Evolutionary conservation across 495 filamentous ascomycete genomes (phyloP).

Genomic region (Neurospora terricola): DNA sequence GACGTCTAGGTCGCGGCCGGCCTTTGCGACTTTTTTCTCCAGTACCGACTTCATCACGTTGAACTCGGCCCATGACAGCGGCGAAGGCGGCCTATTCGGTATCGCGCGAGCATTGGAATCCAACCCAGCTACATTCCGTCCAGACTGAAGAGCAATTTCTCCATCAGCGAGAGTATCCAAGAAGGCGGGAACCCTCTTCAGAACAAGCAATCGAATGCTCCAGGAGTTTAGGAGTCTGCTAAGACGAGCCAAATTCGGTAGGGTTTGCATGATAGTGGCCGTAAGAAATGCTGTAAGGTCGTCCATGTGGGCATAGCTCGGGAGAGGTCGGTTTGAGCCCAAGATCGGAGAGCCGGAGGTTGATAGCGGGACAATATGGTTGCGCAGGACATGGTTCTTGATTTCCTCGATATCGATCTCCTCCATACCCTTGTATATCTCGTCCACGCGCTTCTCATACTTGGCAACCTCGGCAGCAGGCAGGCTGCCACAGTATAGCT

Average conservation of each 20-base stretch:
- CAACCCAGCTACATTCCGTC: conserved; percentile 47
- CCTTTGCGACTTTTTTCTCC: conserved; percentile 54
- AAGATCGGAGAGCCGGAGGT: conserved; percentile 42
- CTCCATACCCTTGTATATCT: conserved; percentile 69
- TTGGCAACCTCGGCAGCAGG: conserved; percentile 45
- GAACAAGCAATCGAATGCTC: conserved; percentile 63
- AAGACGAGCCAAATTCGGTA: conserved; percentile 71
- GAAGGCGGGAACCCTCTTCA: conserved; percentile 60
- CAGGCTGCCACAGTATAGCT: conserved; percentile 59
- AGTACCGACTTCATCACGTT: conserved; percentile 54
- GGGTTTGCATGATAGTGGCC: conserved; percentile 72
- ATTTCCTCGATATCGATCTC: conserved; percentile 79
- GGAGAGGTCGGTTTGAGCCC: conserved; percentile 33
- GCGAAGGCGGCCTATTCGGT: conserved; percentile 11
- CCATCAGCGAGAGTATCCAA: conserved; percentile 55
- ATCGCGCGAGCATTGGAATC: background rate
- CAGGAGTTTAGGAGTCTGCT: conserved; percentile 60
- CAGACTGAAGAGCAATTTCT: conserved; percentile 51
- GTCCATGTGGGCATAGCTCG: conserved; percentile 49
- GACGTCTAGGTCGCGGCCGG: conserved; percentile 65
- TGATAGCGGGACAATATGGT: conserved; percentile 53
- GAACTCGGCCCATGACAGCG: conserved; percentile 42
- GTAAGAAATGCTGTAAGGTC: conserved; percentile 86
- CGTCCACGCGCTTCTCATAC: conserved; percentile 67
- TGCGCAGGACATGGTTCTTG: conserved; percentile 77